A percentile compares a stretch with the other conserved stretches of the same genome.
phyloP scores from a whole-genome alignment of 495 filamentous ascomycete genomes.

The Penicillium dipodomyicola region DNA sequence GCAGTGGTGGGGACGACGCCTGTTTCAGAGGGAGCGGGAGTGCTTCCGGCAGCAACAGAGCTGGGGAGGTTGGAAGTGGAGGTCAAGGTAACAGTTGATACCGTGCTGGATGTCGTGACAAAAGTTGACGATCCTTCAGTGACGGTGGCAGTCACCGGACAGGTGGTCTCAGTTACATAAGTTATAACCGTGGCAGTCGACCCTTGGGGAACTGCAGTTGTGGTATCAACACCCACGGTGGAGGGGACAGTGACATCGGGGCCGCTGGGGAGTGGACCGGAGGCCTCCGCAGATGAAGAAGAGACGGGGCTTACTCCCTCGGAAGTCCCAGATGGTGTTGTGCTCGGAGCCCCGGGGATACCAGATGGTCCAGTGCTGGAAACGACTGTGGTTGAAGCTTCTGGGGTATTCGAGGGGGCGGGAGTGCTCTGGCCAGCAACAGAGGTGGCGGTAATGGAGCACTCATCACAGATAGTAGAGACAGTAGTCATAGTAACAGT shows the following conservation, averaged over 20 bases:
- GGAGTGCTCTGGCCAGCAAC: slow-evolving; percentile 3
- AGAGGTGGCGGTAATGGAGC: slow-evolving; percentile 20
- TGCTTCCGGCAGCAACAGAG: slow-evolving; percentile 12
- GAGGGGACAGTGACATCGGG: slow-evolving; percentile 19
- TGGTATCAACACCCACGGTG: slow-evolving; percentile 12
- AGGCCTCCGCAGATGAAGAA: slow-evolving; percentile 3
- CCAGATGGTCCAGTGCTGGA: slow-evolving; percentile 7
- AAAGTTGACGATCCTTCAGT: slow-evolving; percentile 35
- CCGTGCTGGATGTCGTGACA: slow-evolving; percentile 37
- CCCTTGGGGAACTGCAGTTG: slow-evolving; percentile 14
- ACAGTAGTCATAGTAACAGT: slow-evolving; percentile 35
- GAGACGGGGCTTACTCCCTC: slow-evolving; percentile 8
- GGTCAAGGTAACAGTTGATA: slow-evolving; percentile 40
- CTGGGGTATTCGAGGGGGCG: not conserved
- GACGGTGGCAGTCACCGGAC: slow-evolving; percentile 40
- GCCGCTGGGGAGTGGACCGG: slow-evolving; percentile 5
- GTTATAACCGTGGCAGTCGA: slow-evolving; percentile 31
- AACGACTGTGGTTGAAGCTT: slow-evolving; percentile 3
- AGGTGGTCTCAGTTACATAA: slow-evolving; percentile 43
- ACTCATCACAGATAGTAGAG: slow-evolving; percentile 36
- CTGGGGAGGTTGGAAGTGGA: slow-evolving; percentile 11
- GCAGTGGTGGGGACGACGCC: not conserved
- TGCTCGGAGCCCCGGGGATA: slow-evolving; percentile 6
- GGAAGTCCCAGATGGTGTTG: not conserved
- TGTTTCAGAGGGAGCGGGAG: slow-evolving; percentile 13